Conservation (phyloP, 2,329 filamentous ascomycete genomes). For the Aureobasidium zeae region DNA sequence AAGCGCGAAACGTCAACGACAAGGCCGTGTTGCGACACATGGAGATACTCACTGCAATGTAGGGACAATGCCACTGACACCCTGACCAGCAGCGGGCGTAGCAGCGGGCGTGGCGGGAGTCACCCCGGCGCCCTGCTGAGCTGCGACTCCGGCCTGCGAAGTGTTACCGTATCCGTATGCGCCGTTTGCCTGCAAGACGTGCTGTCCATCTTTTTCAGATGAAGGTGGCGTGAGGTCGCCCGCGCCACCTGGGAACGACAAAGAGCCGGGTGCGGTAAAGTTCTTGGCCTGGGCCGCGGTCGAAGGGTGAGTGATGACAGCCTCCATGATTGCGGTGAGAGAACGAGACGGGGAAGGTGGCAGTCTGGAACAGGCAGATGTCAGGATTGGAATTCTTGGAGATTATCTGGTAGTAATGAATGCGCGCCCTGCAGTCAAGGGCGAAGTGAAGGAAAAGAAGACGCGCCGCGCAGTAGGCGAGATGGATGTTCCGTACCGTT, state of each 20-base stretch:
- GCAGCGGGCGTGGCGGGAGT: conserved; percentile 84
- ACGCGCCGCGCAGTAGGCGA: conserved; percentile 7
- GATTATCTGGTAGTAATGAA: conserved; percentile 8
- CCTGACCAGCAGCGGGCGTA: conserved; percentile 73
- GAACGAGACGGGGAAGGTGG: conserved; percentile 21
- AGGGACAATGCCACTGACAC: conserved; percentile 81
- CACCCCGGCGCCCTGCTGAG: conserved; percentile 59
- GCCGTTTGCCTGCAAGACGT: conserved; percentile 40
- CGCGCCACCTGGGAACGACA: conserved; percentile 81
- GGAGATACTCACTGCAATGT: conserved; percentile 86
- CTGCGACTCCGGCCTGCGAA: conserved; percentile 38
- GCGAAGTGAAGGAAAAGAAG: not conserved
- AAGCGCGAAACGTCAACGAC: conserved; percentile 31
- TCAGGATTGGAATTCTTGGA: conserved; percentile 14
- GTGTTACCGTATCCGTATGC: conserved; percentile 42
- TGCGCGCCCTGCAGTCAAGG: conserved; percentile 3
- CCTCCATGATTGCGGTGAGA: conserved; percentile 59
- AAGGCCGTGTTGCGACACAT: conserved; percentile 26
- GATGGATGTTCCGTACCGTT: conserved; percentile 39
- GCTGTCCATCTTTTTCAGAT: conserved; percentile 56
- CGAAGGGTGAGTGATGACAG: conserved; percentile 77
- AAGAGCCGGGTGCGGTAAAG: conserved; percentile 83
- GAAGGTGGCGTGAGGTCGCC: conserved; percentile 74
- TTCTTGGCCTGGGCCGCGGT: conserved; percentile 90
- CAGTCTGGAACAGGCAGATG: conserved; percentile 16